Percentiles rank a stretch among this genome's conserved stretches.
These are phyloP conservation scores for Xylariaceae sp. DNA, from an alignment of 2,329 filamentous ascomycete genomes.

Conservation along the genomic window DNA sequence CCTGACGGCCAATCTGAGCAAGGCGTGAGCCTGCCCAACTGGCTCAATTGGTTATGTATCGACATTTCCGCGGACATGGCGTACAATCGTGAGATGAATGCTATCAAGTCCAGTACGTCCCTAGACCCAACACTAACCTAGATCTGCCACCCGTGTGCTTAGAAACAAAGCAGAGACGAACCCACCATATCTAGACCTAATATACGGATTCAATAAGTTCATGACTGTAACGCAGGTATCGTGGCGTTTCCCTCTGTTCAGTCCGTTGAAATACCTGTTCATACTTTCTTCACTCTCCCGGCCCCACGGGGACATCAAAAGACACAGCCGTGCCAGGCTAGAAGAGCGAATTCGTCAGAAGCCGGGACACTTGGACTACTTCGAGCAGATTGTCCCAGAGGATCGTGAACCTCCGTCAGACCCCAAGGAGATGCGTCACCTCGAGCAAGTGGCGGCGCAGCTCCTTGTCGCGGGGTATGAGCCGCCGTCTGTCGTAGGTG, in stretches of 20 bases:
- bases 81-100: conserved; percentile 7
- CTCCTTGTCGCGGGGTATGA: conserved; percentile 12
- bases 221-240: conserved; percentile 8
- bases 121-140: not conserved
- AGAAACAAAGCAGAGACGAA: conserved; percentile 1
- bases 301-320: not conserved
- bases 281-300: not conserved
- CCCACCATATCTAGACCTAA: conserved; percentile 6
- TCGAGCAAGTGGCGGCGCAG: conserved; percentile 9
- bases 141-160: not conserved
- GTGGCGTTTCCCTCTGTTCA: conserved; percentile 12
- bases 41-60: conserved; percentile 16
- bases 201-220: conserved; percentile 11
- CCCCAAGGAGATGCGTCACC: conserved; percentile 5
- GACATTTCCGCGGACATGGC: conserved; percentile 18
- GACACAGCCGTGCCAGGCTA: conserved; percentile 1
- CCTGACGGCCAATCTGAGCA: not conserved
- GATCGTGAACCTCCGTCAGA: not conserved
- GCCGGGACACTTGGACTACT: conserved; percentile 7
- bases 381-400: conserved; percentile 8
- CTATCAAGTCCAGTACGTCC: conserved; percentile 6
- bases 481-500: conserved; percentile 1
- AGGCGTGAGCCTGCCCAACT: conserved; percentile 10
- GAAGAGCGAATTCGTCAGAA: conserved; percentile 5
- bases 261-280: conserved; percentile 7